Evolutionary conservation across 1,284 basidiomycete species (phyloP).

Genomic region (Naganishia sp.): DNA sequence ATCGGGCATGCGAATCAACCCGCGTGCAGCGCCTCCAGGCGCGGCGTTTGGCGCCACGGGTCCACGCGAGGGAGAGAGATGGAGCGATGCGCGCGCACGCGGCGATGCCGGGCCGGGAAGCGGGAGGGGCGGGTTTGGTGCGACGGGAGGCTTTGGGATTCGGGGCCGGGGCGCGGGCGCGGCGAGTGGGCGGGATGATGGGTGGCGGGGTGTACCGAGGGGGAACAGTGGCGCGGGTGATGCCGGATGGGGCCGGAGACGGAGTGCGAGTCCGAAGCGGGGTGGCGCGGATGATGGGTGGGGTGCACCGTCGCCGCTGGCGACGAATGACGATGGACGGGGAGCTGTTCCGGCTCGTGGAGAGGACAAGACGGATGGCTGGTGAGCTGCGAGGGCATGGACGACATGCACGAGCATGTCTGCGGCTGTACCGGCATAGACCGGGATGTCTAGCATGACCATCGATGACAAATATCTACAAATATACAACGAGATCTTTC

Average conservation of each 20-base stretch:
- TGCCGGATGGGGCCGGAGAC: neutral
- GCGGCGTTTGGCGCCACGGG: too few species aligned
- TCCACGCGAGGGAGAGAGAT: neutral
- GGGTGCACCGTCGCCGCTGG: neutral
- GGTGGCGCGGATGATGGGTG: slow-evolving; percentile 11
- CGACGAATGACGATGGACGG: neutral
- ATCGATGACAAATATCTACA: neutral
- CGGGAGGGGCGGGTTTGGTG: neutral
- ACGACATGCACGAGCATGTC: neutral
- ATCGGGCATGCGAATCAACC: neutral
- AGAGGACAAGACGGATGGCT: neutral
- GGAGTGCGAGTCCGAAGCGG: neutral
- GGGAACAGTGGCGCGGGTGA: neutral
- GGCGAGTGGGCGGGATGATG: neutral
- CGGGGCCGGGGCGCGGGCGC: neutral
- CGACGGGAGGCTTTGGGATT: neutral
- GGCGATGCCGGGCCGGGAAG: neutral
- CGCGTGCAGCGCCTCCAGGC: too few species aligned
- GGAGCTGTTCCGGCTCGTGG: neutral
- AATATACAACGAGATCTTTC: neutral
- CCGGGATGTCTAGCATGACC: neutral
- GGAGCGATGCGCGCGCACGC: neutral
- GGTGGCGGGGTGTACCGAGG: neutral
- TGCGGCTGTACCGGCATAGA: neutral
- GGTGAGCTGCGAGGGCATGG: neutral